Conservation (phyloP, 495 filamentous ascomycete genomes). For the Bacidia gigantensis region DNA sequence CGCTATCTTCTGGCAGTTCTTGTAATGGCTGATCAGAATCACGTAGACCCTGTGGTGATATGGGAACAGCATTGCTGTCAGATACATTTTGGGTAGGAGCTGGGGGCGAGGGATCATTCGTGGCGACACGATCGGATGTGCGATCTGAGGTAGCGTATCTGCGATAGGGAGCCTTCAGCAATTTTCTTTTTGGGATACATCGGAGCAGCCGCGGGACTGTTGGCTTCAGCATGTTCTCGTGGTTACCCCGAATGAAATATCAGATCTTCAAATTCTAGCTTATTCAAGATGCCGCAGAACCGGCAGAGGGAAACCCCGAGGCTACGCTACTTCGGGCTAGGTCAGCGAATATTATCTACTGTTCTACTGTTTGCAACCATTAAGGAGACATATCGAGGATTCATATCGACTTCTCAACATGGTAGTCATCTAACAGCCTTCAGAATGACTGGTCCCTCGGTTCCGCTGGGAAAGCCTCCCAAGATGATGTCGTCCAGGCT, state of each 20-base stretch:
- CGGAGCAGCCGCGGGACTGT: not conserved
- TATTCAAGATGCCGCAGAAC: no score
- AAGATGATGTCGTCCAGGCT: conserved; percentile 84
- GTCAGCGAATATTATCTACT: no score
- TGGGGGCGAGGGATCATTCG: conserved; percentile 41
- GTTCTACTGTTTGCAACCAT: no score
- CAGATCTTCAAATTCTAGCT: no score
- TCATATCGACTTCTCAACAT: no score
- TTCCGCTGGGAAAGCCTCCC: conserved; percentile 19
- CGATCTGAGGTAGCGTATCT: conserved; percentile 9
- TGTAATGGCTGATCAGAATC: conserved; percentile 33
- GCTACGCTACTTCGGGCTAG: no score
- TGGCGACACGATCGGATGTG: conserved; percentile 30
- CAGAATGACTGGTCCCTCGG: no score
- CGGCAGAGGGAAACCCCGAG: no score
- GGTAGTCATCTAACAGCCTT: no score
- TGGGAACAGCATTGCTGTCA: conserved; percentile 45
- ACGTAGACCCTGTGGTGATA: conserved; percentile 30
- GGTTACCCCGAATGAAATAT: no score
- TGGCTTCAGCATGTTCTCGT: not conserved
- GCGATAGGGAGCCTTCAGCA: not conserved
- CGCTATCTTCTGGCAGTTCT: conserved; percentile 46
- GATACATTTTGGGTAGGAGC: conserved; percentile 38
- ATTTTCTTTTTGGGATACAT: not conserved
- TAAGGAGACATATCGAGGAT: no score